Percentiles rank a stretch among this genome's conserved stretches.
phyloP scores from a whole-genome alignment of 75 land plant species.

The Pseudotsuga menziesii region DNA sequence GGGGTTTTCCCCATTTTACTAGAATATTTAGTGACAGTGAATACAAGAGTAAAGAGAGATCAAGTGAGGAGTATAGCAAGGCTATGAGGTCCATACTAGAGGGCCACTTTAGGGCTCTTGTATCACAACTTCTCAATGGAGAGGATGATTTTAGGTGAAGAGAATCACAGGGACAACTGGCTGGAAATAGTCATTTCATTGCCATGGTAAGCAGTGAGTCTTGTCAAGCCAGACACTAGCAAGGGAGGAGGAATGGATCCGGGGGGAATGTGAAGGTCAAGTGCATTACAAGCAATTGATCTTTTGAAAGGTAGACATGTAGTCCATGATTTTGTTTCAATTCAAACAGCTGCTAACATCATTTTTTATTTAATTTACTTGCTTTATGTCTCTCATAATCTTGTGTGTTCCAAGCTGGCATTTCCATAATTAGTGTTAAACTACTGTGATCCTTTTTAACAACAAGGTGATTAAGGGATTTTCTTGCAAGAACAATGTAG shows the following conservation, averaged over 20 bases:
- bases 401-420: neutral
- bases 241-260: slow-evolving; percentile 80
- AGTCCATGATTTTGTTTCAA: neutral
- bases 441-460: slow-evolving; percentile 12
- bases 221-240: slow-evolving; percentile 62
- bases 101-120: slow-evolving; percentile 66
- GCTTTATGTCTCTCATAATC: neutral
- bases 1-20: slow-evolving; percentile 38
- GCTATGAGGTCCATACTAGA: slow-evolving; percentile 62
- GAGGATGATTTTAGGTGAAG: slow-evolving; percentile 56
- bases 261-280: slow-evolving; percentile 85
- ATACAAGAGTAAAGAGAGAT: slow-evolving; percentile 10
- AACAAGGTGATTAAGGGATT: slow-evolving; percentile 85
- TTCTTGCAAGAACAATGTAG: slow-evolving; percentile 89
- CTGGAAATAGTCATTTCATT: slow-evolving; percentile 65
- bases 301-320: slow-evolving; percentile 55
- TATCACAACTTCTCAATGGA: slow-evolving; percentile 51
- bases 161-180: slow-evolving; percentile 54
- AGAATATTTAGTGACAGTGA: slow-evolving; percentile 33
- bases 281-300: slow-evolving; percentile 74
- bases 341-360: neutral
- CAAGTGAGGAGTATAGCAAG: slow-evolving; percentile 42
- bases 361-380: neutral
- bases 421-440: neutral
- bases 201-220: slow-evolving; percentile 79